These are phyloP conservation scores for Pinus albicaulis DNA, from an alignment of 75 land plant genomes.

Conservation along the genomic window DNA sequence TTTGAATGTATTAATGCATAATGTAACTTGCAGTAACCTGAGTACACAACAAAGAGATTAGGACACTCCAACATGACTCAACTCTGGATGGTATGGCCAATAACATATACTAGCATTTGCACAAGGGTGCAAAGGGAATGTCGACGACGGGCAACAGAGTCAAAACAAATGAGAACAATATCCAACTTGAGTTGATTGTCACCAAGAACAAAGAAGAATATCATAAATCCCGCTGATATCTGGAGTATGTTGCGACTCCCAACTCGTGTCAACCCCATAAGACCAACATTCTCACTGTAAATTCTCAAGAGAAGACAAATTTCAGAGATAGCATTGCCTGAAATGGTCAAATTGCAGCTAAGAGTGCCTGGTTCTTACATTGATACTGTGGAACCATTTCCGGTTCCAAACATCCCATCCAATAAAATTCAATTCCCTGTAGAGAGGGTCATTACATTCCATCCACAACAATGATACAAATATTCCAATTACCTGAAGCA, in stretches of 20 bases:
- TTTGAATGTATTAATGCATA: no score
- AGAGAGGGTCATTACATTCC: slow-evolving; percentile 4
- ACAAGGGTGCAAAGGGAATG: no score
- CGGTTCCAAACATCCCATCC: slow-evolving; percentile 84
- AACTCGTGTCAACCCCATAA: slow-evolving; percentile 76
- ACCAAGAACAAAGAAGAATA: slow-evolving; percentile 89
- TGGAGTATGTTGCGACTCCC: slow-evolving; percentile 87
- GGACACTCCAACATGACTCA: no score
- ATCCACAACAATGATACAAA: not conserved
- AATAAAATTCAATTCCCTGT: slow-evolving; percentile 79
- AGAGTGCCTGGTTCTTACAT: slow-evolving; percentile 40
- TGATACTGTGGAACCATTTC: slow-evolving; percentile 71
- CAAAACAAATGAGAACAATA: not conserved
- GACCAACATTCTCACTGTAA: slow-evolving; percentile 91
- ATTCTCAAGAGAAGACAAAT: not conserved
- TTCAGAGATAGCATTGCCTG: not conserved
- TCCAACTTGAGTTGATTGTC: not conserved
- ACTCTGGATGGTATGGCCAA: no score
- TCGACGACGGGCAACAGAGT: no score
- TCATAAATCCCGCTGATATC: slow-evolving; percentile 81
- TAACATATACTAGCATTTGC: no score
- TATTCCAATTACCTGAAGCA: not conserved
- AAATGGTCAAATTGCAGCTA: not conserved
- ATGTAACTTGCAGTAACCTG: no score
- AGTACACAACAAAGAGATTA: no score